These are phyloP conservation scores for Candida rishiriensis DNA, from an alignment of 805 yeast genomes.

Conservation along the genomic window DNA sequence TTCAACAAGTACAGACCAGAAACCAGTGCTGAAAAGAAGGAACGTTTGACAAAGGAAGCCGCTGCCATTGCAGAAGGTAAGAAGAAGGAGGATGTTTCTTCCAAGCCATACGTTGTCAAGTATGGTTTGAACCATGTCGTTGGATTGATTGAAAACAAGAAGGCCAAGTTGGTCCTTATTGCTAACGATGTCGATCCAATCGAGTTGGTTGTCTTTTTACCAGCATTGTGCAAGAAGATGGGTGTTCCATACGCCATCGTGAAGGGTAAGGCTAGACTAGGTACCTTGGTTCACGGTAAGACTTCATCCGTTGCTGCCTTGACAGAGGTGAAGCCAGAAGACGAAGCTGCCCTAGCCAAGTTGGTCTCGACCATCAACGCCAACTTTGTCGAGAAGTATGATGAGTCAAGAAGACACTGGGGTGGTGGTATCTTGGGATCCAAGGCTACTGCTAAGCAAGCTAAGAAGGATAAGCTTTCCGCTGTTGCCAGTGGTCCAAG, in stretches of 20 bases:
- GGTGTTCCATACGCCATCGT: conserved; percentile 98
- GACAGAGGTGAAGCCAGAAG: conserved; percentile 92
- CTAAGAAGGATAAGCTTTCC: conserved; percentile 60
- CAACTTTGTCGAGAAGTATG: conserved; percentile 91
- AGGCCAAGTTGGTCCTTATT: conserved; percentile 93
- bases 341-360: conserved; percentile 91
- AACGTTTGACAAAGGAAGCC: conserved; percentile 97
- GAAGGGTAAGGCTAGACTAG: conserved; percentile 98
- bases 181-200: conserved; percentile 99
- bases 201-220: conserved; percentile 94
- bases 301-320: conserved; percentile 96
- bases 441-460: conserved; percentile 83
- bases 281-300: conserved; percentile 96
- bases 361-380: conserved; percentile 89
- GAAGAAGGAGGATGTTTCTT: conserved; percentile 92
- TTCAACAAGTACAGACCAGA: conserved; percentile 99
- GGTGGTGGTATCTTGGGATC: conserved; percentile 99
- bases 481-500: conserved; percentile 56
- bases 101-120: conserved; percentile 95
- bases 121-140: conserved; percentile 99
- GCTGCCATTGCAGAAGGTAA: conserved; percentile 98
- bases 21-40: conserved; percentile 96
- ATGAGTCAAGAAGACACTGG: conserved; percentile 97
- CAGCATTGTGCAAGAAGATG: conserved; percentile 99
- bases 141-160: conserved; percentile 95